Evolutionary conservation across 352 stramenopile genomes (phyloP), one percentile per base, ranked within the genome.

Genomic region (Saprolegnia parasitica): DNA sequence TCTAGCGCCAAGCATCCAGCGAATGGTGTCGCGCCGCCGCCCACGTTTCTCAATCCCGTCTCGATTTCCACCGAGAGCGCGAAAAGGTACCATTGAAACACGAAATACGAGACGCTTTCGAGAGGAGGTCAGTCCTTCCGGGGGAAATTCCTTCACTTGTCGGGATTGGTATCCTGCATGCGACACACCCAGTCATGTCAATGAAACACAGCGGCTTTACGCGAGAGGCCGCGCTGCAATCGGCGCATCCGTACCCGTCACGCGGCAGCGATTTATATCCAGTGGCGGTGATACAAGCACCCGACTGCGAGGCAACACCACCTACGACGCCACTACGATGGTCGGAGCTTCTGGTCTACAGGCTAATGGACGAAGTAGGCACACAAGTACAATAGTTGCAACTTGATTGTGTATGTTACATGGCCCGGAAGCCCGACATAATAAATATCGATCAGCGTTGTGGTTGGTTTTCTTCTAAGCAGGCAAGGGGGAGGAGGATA

Each of bases 321-420:
- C 29, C 29, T 35, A 35, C 29, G 42, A 15, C 42, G 42, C 42
- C 18, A 15, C 8, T 49, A n/a, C 42, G 42, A 49, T 49, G 42
- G 42, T 29, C n/a, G n/a, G n/a, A 2, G n/a, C 2, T 29, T 55
- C 47, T 55, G n/a, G n/a, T 55, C 24, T 29, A 55, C 47, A 55
- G n/a, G 47, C 47, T 5, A 55, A 55, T 5, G 47, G 29, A 35
- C 29, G 29, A 35, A 35, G 29, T 35, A n/a, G n/a, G 29, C 29
- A 35, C 29, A 35, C 29, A 35, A 35, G 29, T 35, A n/a, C n/a
- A n/a, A n/a, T n/a, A 60, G 52, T 42, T 13, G 13, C 11, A 20
- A 60, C 42, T 60, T 16, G 52, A 60, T 60, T 26, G 52, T 60
- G 52, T 60, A 60, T 60, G 52, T 60, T 60, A 60, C 52, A 60